Evolutionary conservation across 192 early-diverging fungal species (phyloP).

Genomic region (Podila clonocystis): DNA sequence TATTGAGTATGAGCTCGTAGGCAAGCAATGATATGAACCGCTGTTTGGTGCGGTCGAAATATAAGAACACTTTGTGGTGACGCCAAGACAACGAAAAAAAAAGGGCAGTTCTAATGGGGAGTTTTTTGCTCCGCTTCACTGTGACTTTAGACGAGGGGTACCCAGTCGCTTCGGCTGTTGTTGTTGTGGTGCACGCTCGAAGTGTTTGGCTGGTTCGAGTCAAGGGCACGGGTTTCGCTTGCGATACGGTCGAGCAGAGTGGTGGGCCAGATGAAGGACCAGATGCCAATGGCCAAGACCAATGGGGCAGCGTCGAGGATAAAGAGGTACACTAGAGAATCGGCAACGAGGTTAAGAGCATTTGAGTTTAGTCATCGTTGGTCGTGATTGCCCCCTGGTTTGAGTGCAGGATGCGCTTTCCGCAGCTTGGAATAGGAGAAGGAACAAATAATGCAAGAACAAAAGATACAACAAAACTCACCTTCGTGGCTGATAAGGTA

Average conservation of each 20-base stretch:
- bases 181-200: no score
- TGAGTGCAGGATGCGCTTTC: background rate
- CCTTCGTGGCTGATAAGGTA: constrained; percentile 20
- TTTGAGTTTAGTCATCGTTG: background rate
- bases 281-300: constrained; percentile 32
- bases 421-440: background rate
- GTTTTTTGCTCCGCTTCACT: no score
- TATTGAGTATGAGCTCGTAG: no score
- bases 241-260: constrained; percentile 4
- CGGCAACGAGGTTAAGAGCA: background rate
- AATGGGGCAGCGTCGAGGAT: constrained; percentile 28
- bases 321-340: constrained; percentile 20
- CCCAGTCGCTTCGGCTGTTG: no score
- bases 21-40: no score
- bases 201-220: no score
- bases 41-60: no score
- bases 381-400: background rate
- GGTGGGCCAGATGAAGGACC: constrained; percentile 23
- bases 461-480: background rate
- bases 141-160: no score
- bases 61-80: no score
- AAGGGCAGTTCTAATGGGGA: no score
- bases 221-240: no score
- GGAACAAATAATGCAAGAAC: background rate
- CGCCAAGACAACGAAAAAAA: no score